Evolutionary conservation across 1,284 basidiomycete genomes (phyloP), one percentile per base, ranked within the genome.

Genomic region (Sparassis latifolia): DNA sequence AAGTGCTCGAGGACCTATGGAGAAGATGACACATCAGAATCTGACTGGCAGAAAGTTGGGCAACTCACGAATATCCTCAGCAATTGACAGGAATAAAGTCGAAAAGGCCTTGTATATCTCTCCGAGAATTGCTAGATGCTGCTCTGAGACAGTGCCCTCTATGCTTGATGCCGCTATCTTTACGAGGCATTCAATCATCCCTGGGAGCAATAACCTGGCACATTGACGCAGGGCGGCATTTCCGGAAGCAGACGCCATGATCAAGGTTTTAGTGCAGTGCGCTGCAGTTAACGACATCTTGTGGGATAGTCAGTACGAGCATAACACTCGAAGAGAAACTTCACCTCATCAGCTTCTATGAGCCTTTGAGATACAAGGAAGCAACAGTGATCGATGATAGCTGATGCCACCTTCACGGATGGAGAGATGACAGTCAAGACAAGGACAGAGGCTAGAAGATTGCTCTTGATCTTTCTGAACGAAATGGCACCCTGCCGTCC

Each of bases 391-490:
- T 96, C 94, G 27, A 97, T 74, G 5, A 89, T 84, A 2, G 83
- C 79, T 52, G 81, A 77, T 48, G 90, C 87, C 39, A 97, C 68
- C 59, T 80, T 82, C 30, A 87, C 74, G 9, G 73, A 74, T 1
- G 80, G 59, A 1, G 92, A 89, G 2, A 94, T 70, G 10, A 87
- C 80, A 0, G 95, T 97, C 39, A 98, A 67, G 48, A 97, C 77
- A 5, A 99, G 77, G 2, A 92, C 92, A 0, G 86, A 77, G 0
- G 92, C 90, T 12, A 98, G 71, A 52, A 98, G 76, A 67, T 97
- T 97, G 66, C 87, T 92, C 69, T 92, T 95, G 66, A 91, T 79
- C 71, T 97, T 97, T 68, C 86, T 82, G 5, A 79, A 71, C 2
- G 89, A 89, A 7, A 89, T 82, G 0, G 76, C 61, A 3, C 94